Evolutionary conservation across 176 grass and related monocot species (phyloP).

Genomic region (Ampelocalamus luodianensis): DNA sequence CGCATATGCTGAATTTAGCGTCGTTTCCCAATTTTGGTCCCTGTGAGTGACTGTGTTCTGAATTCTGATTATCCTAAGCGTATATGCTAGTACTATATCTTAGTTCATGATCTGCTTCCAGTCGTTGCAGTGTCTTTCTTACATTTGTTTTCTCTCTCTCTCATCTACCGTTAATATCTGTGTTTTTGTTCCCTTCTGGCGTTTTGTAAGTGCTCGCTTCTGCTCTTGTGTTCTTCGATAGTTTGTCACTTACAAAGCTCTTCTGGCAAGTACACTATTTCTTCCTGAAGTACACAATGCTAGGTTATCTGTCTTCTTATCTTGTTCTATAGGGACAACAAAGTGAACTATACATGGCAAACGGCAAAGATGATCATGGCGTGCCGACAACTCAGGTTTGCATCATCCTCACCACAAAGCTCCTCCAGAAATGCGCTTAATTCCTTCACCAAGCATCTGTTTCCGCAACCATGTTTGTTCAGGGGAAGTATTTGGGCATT

Average conservation of each 20-base stretch:
- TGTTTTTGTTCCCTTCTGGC: no score
- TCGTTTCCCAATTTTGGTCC: neutral
- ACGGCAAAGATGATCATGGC: neutral
- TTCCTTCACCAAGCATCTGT: neutral
- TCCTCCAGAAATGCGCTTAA: neutral
- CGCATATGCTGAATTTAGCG: no score
- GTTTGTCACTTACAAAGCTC: no score
- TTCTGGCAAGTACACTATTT: no score
- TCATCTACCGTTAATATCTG: no score
- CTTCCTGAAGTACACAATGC: no score
- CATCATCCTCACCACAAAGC: neutral
- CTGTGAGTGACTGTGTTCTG: neutral
- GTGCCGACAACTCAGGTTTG: conserved; percentile 1
- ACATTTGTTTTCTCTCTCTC: neutral
- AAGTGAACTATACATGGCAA: conserved; percentile 32
- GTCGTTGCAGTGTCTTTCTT: neutral
- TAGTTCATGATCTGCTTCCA: neutral
- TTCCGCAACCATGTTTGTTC: neutral
- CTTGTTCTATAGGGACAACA: conserved; percentile 6
- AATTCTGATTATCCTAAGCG: conserved; percentile 19
- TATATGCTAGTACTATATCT: neutral
- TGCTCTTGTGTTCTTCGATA: no score
- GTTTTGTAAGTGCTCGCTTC: no score
- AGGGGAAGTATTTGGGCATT: conserved; percentile 60
- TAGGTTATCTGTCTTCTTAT: neutral